phyloP scores from a whole-genome alignment of 768 basidiomycete species.

The Boletus edulis region DNA sequence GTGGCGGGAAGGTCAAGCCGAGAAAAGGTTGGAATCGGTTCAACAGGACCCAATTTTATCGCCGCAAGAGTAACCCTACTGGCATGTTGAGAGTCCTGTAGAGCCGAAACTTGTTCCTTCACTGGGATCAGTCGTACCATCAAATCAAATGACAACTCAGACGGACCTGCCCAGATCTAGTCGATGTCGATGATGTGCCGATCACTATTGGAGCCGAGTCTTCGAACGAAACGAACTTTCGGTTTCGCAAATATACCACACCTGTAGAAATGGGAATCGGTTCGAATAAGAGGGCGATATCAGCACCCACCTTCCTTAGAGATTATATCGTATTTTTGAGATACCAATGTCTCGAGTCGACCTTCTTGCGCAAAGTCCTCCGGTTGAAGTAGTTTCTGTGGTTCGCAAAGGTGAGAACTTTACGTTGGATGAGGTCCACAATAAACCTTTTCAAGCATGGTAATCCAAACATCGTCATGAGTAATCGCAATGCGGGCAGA shows the following conservation, averaged over 20 bases:
- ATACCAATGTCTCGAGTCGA: background rate
- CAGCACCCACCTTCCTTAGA: background rate
- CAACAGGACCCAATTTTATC: too few species aligned
- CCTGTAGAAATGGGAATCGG: background rate
- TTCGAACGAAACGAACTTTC: background rate
- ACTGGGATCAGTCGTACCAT: too few species aligned
- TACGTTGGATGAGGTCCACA: background rate
- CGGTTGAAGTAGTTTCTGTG: background rate
- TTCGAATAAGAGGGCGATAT: background rate
- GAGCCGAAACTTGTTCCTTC: too few species aligned
- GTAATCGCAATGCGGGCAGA: background rate
- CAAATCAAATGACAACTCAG: too few species aligned
- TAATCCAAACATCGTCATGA: slow-evolving; percentile 8
- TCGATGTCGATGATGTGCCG: too few species aligned
- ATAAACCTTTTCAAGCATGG: slow-evolving; percentile 5
- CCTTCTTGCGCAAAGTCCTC: slow-evolving; percentile 1
- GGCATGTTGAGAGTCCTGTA: too few species aligned
- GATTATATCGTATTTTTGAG: background rate
- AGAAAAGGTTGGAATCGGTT: too few species aligned
- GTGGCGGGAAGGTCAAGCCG: too few species aligned
- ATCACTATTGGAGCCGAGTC: too few species aligned
- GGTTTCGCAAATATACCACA: slow-evolving; percentile 11
- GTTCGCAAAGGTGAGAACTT: background rate
- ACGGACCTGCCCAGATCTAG: background rate
- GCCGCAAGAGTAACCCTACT: too few species aligned